Percentiles rank a stretch among this genome's conserved stretches.
Conservation (phyloP, 306 rosid genomes). For the Sicyos edulis region DNA sequence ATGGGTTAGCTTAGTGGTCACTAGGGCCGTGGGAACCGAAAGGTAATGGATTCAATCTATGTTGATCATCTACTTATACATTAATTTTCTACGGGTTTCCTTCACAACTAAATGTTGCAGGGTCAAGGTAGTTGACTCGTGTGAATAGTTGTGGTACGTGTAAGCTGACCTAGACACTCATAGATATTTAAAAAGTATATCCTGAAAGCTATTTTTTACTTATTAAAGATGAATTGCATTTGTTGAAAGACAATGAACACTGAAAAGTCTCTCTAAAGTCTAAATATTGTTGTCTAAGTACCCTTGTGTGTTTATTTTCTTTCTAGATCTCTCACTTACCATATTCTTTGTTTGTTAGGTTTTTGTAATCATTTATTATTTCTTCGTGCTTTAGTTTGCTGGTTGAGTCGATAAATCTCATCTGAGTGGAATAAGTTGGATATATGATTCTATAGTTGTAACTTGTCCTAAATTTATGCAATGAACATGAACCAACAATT, state of each 20-base stretch:
- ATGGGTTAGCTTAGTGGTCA: too few species aligned
- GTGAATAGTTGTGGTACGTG: too few species aligned
- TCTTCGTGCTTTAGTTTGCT: background rate
- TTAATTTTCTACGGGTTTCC: too few species aligned
- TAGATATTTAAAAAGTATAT: background rate
- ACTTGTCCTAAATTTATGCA: too few species aligned
- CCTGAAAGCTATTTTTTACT: background rate
- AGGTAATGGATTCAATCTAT: too few species aligned
- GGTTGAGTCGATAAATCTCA: background rate
- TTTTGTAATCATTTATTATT: background rate
- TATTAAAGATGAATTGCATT: background rate
- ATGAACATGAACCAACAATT: too few species aligned
- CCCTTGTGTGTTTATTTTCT: background rate
- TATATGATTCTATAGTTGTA: background rate
- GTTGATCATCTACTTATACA: too few species aligned
- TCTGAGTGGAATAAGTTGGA: slow-evolving; percentile 4
- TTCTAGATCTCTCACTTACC: background rate
- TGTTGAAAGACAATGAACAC: background rate
- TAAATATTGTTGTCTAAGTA: background rate
- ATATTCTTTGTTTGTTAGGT: background rate
- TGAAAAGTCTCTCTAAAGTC: background rate
- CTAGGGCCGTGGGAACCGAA: too few species aligned
- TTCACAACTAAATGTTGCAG: too few species aligned
- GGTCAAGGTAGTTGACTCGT: too few species aligned
- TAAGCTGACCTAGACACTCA: too few species aligned